These are phyloP conservation scores for Fomitopsis schrenkii DNA, from an alignment of 1,284 basidiomycete species.

Conservation along the genomic window DNA sequence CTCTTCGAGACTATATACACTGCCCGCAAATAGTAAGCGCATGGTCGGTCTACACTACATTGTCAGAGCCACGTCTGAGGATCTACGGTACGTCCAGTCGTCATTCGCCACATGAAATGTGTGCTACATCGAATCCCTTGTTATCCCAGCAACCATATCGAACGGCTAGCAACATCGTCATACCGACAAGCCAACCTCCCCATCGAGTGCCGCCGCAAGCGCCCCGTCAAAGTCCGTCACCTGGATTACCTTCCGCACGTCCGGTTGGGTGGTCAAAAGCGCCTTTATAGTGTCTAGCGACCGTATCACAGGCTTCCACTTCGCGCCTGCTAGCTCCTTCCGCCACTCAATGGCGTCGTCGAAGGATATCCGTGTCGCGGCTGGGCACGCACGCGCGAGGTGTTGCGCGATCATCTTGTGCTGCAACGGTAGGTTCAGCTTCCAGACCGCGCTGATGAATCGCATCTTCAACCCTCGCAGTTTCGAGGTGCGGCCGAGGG, in stretches of 20 bases:
- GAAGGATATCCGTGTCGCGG: slow-evolving; percentile 6
- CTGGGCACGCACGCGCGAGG: slow-evolving; percentile 5
- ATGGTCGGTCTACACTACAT: too few species aligned
- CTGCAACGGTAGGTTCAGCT: slow-evolving; percentile 9
- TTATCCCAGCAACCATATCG: background rate
- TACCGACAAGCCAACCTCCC: background rate
- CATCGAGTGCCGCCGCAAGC: slow-evolving; percentile 6
- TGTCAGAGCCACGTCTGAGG: too few species aligned
- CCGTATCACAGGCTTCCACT: slow-evolving; percentile 8
- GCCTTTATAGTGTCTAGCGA: slow-evolving; percentile 6
- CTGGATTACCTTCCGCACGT: slow-evolving; percentile 2
- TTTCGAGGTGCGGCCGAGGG: background rate
- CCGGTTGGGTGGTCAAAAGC: background rate
- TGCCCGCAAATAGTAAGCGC: too few species aligned
- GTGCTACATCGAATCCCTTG: too few species aligned
- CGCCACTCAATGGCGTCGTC: slow-evolving; percentile 9
- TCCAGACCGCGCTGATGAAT: slow-evolving; percentile 5
- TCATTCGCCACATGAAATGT: too few species aligned
- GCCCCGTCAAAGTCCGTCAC: slow-evolving; percentile 6
- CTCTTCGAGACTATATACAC: too few species aligned
- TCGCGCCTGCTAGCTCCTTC: background rate
- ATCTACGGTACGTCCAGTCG: too few species aligned
- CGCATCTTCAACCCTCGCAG: slow-evolving; percentile 4
- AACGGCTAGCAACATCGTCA: background rate
- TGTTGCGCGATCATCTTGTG: slow-evolving; percentile 5